Evolutionary conservation across 106 monocot genomes (phyloP), one percentile per base, ranked within the genome.

Genomic region (Dendrobium huoshanense): DNA sequence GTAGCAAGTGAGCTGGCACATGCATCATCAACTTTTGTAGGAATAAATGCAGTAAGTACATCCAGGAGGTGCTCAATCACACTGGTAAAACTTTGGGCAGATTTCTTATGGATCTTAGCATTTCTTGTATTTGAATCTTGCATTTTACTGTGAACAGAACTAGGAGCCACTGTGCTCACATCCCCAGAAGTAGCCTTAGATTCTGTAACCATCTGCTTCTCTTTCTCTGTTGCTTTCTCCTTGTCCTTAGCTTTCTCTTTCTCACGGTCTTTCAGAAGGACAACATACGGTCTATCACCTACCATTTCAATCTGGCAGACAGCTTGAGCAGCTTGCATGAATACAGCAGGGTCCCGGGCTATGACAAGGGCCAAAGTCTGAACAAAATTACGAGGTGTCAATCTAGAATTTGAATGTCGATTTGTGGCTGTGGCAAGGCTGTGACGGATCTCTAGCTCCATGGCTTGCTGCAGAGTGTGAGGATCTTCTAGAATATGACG

Each of bases 401-500:
- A 84, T 77, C 95, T 86, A 58, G 88, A 84, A 90, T 88, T 99
- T 77, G 89, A 86, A 85, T 95, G 91, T 79, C 99, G 90, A 80
- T 79, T 91, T 75, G 95, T 51, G 48, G 89, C 87, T 58, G 95
- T 84, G 13, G 91, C 19, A 58, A 99, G 91, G 85, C 86, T 91
- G 67, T 95, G 95, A 2, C 95, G 89, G 75, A 99, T 99, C 82
- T 99, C 99, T 80, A 91, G 83, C 81, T 99, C 99, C 99, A 99
- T 99, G 33, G 93, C 93, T 81, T 99, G 99, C 82, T 99, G 99
- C 59, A 99, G 91, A 49, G 99, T 99, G 72, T 95, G 85, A 3
- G 99, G 90, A 80, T 99, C 99, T 85, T 99, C 99, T 55, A 99
- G 84, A 88, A 99, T 99, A 79, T 99, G 99, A 33, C 99, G 91